Percentiles rank a stretch among this genome's conserved stretches.
phyloP scores from a whole-genome alignment of 2,329 filamentous ascomycete genomes.

The Aspergillus brasiliensis region DNA sequence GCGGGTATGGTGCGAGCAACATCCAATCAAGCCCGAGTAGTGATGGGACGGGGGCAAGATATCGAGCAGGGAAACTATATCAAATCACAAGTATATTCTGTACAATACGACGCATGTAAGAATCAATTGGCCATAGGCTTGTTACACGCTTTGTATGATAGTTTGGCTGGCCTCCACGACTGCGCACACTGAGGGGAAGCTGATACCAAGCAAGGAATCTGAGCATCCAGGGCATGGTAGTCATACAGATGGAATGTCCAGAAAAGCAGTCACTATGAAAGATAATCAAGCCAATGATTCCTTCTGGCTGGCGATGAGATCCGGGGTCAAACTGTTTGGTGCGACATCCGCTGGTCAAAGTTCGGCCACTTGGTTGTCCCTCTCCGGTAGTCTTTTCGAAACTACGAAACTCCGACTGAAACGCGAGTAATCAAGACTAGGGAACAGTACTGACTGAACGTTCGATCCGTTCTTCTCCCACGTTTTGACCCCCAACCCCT shows the following conservation, averaged over 20 bases:
- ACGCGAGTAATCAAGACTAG: too few species aligned
- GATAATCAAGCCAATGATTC: too few species aligned
- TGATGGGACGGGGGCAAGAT: not conserved
- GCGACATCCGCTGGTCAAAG: not conserved
- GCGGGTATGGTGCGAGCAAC: constrained; percentile 62
- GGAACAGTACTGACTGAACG: too few species aligned
- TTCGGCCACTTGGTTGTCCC: too few species aligned
- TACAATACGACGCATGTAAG: constrained; percentile 10
- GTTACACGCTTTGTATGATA: not conserved
- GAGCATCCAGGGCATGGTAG: not conserved
- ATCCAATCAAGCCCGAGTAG: constrained; percentile 21
- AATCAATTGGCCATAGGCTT: not conserved
- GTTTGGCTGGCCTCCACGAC: constrained; percentile 4
- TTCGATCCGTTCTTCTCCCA: too few species aligned
- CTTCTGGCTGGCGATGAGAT: too few species aligned
- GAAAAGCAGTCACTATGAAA: too few species aligned
- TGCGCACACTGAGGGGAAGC: constrained; percentile 1
- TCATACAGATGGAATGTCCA: too few species aligned
- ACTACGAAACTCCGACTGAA: too few species aligned
- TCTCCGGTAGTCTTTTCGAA: too few species aligned
- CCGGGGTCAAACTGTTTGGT: too few species aligned
- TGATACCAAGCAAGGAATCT: not conserved
- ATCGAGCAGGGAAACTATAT: not conserved
- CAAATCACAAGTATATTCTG: not conserved
- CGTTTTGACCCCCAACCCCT: not conserved